Evolutionary conservation across 768 basidiomycete genomes (phyloP).

Genomic region (Boletus edulis): DNA sequence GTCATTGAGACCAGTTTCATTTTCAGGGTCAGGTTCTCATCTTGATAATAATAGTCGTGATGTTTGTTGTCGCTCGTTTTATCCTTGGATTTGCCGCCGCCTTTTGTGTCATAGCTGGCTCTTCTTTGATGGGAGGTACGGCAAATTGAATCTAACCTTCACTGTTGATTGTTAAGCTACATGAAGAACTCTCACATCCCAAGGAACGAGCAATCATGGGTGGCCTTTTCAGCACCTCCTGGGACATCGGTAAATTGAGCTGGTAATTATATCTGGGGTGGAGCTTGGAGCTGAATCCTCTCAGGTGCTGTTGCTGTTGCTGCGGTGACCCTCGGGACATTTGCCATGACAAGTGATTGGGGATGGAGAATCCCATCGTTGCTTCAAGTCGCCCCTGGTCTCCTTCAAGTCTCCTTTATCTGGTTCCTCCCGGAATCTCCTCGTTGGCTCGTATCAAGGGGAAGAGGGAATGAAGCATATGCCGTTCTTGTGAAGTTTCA

Average conservation of each 20-base stretch:
- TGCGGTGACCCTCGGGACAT: slow-evolving; percentile 59
- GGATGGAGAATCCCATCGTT: slow-evolving; percentile 67
- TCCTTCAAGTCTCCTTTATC: slow-evolving; percentile 54
- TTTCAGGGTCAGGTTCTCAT: not conserved
- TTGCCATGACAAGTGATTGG: slow-evolving; percentile 55
- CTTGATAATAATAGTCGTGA: not conserved
- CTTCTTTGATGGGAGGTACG: slow-evolving; percentile 22
- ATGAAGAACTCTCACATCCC: slow-evolving; percentile 21
- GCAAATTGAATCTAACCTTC: not conserved
- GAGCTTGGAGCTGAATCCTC: not conserved
- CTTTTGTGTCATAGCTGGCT: slow-evolving; percentile 2
- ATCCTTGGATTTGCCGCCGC: slow-evolving; percentile 1
- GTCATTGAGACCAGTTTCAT: not conserved
- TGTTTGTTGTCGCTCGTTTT: slow-evolving; percentile 1
- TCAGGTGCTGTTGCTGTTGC: slow-evolving; percentile 37
- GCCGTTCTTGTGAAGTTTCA: slow-evolving; percentile 54
- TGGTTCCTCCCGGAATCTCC: slow-evolving; percentile 64
- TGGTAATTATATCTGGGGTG: not conserved
- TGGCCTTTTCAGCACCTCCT: slow-evolving; percentile 7
- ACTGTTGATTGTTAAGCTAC: not conserved
- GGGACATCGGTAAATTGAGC: slow-evolving; percentile 7
- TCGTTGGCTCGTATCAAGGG: slow-evolving; percentile 60
- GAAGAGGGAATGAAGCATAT: slow-evolving; percentile 48
- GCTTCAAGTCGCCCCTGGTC: slow-evolving; percentile 54
- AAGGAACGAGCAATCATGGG: slow-evolving; percentile 18